Evolutionary conservation across 2,329 filamentous ascomycete genomes (phyloP).

Genomic region (Aspergillus proliferans): DNA sequence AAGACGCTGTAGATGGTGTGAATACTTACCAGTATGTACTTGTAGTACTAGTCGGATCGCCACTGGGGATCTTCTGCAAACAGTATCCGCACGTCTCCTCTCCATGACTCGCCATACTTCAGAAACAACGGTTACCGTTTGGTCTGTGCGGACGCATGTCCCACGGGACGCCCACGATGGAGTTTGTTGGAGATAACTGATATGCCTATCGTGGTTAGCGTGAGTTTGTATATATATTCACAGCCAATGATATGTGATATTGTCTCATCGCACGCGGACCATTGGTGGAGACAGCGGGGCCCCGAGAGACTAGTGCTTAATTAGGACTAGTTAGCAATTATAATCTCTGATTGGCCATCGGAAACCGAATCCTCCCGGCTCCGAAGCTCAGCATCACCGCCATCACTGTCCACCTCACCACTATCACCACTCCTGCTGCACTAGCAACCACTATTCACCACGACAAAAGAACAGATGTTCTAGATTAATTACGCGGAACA

Average conservation of each 20-base stretch:
- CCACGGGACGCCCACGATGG: background rate
- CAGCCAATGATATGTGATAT: background rate
- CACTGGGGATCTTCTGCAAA: background rate
- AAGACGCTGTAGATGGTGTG: background rate
- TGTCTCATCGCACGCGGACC: background rate
- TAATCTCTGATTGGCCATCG: background rate
- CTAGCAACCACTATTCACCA: background rate
- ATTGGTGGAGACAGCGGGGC: background rate
- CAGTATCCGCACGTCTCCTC: background rate
- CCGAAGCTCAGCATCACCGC: background rate
- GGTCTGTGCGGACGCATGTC: background rate
- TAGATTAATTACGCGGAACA: background rate
- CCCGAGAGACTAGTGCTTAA: background rate
- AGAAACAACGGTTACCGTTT: background rate
- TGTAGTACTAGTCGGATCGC: background rate
- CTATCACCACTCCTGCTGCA: background rate
- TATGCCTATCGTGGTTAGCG: background rate
- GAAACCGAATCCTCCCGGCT: background rate
- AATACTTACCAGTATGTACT: too few relatives aligned
- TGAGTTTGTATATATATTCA: background rate
- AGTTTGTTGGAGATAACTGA: background rate
- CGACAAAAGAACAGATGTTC: background rate
- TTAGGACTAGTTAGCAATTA: background rate
- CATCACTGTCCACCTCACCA: background rate
- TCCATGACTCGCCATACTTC: background rate